phyloP scores from a whole-genome alignment of 2,329 filamentous ascomycete species.

The Diatrype stigma region DNA sequence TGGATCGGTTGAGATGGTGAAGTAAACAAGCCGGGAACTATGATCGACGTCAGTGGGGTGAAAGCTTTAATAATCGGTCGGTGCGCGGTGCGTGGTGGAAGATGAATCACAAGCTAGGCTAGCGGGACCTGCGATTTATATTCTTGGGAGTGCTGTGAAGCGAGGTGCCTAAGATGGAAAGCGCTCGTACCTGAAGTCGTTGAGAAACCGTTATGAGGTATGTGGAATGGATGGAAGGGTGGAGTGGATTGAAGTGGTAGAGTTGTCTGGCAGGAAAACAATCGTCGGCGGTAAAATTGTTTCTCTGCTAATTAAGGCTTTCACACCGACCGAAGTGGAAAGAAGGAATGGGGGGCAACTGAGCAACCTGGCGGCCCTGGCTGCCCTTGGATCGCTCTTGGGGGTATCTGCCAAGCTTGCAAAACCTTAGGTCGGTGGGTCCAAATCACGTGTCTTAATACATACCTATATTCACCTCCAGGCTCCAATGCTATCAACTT shows the following conservation, averaged over 20 bases:
- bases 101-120: neutral
- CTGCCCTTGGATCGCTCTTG: neutral
- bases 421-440: neutral
- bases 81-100: slow-evolving; percentile 1
- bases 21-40: slow-evolving; percentile 39
- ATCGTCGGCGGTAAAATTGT: neutral
- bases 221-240: neutral
- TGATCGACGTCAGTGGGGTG: slow-evolving; percentile 23
- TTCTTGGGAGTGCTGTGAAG: too few species aligned
- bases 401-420: neutral
- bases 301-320: neutral
- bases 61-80: slow-evolving; percentile 4
- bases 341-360: neutral
- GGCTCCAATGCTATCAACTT: neutral
- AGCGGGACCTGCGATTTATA: neutral
- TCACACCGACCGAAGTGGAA: neutral
- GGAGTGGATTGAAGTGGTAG: neutral
- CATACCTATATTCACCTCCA: neutral
- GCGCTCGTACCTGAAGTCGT: neutral
- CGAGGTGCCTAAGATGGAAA: neutral
- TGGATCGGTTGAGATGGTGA: slow-evolving; percentile 27
- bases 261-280: slow-evolving; percentile 1
- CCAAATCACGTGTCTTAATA: neutral
- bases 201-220: neutral
- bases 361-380: neutral